Percentiles rank a stretch among this genome's conserved stretches.
Conservation (phyloP, 2,329 filamentous ascomycete species). For the Plectosphaerella cucumerina region DNA sequence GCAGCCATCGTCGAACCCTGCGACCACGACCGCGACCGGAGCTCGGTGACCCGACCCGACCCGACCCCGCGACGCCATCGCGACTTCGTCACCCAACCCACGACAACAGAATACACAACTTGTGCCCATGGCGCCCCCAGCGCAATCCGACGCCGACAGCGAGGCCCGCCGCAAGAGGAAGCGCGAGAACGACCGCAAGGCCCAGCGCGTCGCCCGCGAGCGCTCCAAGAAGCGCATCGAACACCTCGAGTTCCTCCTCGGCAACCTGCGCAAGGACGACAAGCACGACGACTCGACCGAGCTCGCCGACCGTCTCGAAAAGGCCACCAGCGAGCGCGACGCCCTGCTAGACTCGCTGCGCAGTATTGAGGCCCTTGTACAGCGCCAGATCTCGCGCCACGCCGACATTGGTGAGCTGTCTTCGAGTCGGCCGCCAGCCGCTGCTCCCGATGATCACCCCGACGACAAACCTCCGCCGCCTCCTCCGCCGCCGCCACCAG, state of each 20-base stretch:
- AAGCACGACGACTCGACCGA: slow-evolving; percentile 16
- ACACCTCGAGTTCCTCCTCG: slow-evolving; percentile 22
- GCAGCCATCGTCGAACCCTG: too few relatives aligned
- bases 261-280: slow-evolving; percentile 17
- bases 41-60: too few relatives aligned
- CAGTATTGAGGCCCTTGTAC: slow-evolving; percentile 12
- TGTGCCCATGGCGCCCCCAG: too few relatives aligned
- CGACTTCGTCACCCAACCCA: too few relatives aligned
- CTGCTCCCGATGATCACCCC: not conserved
- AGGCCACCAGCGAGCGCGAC: slow-evolving; percentile 20
- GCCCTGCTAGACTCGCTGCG: slow-evolving; percentile 9
- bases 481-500: not conserved
- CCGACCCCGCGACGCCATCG: too few relatives aligned
- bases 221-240: slow-evolving; percentile 24
- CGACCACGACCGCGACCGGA: too few relatives aligned
- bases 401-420: not conserved
- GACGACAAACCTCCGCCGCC: too few relatives aligned
- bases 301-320: slow-evolving; percentile 19
- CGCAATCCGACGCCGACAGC: too few relatives aligned
- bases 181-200: slow-evolving; percentile 25
- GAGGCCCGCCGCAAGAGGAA: slow-evolving; percentile 19
- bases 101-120: too few relatives aligned
- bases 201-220: slow-evolving; percentile 24
- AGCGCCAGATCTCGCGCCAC: slow-evolving; percentile 6
- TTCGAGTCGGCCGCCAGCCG: too few relatives aligned